Percentiles rank a stretch among this genome's conserved stretches.
phyloP scores from a whole-genome alignment of 2,329 filamentous ascomycete genomes.

The Colletotrichum aenigma region DNA sequence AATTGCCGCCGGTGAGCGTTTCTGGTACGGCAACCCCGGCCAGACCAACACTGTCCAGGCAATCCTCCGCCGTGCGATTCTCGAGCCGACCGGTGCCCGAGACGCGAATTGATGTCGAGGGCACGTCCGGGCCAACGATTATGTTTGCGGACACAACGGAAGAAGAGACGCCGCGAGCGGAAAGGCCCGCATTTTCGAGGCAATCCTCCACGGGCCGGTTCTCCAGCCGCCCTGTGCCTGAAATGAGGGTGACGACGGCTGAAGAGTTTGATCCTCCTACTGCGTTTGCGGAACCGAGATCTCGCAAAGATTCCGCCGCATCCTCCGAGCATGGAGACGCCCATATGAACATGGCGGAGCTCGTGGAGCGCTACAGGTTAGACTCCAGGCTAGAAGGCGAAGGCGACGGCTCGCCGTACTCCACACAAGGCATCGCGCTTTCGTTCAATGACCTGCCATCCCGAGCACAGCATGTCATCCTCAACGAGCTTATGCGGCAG shows the following conservation, averaged over 20 bases:
- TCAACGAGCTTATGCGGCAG: slow-evolving; percentile 81
- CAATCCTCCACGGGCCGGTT: slow-evolving; percentile 61
- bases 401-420: slow-evolving; percentile 49
- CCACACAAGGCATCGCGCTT: slow-evolving; percentile 68
- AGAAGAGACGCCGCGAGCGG: slow-evolving; percentile 34
- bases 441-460: slow-evolving; percentile 88
- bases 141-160: slow-evolving; percentile 67
- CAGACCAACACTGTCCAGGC: slow-evolving; percentile 55
- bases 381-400: slow-evolving; percentile 17
- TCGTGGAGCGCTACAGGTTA: slow-evolving; percentile 44
- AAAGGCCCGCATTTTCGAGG: slow-evolving; percentile 41
- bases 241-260: slow-evolving; percentile 61
- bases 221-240: slow-evolving; percentile 66
- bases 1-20: background rate
- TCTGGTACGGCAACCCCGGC: slow-evolving; percentile 24
- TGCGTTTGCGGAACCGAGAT: slow-evolving; percentile 60
- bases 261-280: slow-evolving; percentile 62
- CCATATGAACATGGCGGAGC: slow-evolving; percentile 47
- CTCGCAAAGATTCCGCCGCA: slow-evolving; percentile 40
- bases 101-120: slow-evolving; percentile 68
- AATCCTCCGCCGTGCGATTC: slow-evolving; percentile 65
- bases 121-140: slow-evolving; percentile 71
- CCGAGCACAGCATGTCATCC: slow-evolving; percentile 82
- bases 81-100: slow-evolving; percentile 76
- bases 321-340: slow-evolving; percentile 37